phyloP scores from a whole-genome alignment of 75 land plant species.

The Adiantum capillusveneris region DNA sequence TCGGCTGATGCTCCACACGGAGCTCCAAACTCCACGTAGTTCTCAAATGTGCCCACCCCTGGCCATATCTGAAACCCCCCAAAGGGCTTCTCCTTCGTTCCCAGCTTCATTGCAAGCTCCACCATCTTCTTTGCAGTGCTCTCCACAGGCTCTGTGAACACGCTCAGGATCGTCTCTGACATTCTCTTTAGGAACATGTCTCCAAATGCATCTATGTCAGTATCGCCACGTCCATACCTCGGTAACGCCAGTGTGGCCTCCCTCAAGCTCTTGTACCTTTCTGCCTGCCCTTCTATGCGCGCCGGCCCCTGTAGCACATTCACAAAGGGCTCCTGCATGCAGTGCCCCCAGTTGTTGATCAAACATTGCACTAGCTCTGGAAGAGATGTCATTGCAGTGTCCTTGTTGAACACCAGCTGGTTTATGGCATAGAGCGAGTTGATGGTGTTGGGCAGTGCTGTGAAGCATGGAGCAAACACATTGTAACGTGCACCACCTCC shows the following conservation, averaged over 20 bases:
- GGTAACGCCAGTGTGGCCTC: slow-evolving; percentile 3
- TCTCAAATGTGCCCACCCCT: slow-evolving; percentile 1
- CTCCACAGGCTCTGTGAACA: slow-evolving; percentile 2
- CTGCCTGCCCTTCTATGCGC: slow-evolving; percentile 2
- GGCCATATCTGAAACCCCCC: slow-evolving; percentile 1
- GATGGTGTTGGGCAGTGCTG: slow-evolving; percentile 5
- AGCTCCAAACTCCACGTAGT: neutral
- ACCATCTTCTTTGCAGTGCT: slow-evolving; percentile 6
- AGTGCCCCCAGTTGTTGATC: slow-evolving; percentile 2
- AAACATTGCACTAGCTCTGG: neutral
- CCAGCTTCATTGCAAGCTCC: slow-evolving; percentile 2
- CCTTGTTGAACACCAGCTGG: slow-evolving; percentile 2
- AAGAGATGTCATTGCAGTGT: slow-evolving; percentile 3
- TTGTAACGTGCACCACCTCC: slow-evolving; percentile 3
- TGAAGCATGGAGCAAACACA: slow-evolving; percentile 4
- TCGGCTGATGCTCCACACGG: slow-evolving; percentile 1
- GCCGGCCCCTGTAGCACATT: slow-evolving; percentile 3
- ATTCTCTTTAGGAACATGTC: neutral
- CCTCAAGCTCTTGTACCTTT: neutral
- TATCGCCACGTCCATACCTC: neutral
- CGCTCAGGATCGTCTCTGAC: slow-evolving; percentile 1
- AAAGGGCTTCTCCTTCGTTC: slow-evolving; percentile 4
- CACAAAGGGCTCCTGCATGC: slow-evolving; percentile 4
- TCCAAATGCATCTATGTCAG: neutral
- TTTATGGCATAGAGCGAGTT: slow-evolving; percentile 1